phyloP scores from a whole-genome alignment of 2,329 filamentous ascomycete genomes.

The Pseudohalonectria lignicola region DNA sequence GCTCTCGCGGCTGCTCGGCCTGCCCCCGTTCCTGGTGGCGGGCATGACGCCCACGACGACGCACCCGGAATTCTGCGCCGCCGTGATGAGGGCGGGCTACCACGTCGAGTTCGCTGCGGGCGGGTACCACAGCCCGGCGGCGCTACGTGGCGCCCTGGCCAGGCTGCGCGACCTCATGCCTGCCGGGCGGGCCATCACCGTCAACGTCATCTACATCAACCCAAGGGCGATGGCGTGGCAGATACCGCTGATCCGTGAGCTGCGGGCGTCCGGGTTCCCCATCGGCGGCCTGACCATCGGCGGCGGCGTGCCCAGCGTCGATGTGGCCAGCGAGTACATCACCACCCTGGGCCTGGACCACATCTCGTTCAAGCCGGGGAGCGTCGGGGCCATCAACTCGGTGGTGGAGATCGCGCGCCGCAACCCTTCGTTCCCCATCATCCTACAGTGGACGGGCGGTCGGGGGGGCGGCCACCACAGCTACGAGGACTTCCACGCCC shows the following conservation, averaged over 20 bases:
- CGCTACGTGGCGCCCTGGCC: conserved; percentile 69
- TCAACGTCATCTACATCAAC: conserved; percentile 88
- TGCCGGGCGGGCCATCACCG: conserved; percentile 73
- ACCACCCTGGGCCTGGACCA: conserved; percentile 86
- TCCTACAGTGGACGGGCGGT: conserved; percentile 91
- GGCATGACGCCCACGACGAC: conserved; percentile 91
- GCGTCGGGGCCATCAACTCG: conserved; percentile 73
- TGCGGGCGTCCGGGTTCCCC: conserved; percentile 67
- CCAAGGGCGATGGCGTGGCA: conserved; percentile 87
- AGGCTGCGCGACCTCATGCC: conserved; percentile 81
- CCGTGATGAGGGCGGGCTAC: conserved; percentile 88
- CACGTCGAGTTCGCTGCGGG: conserved; percentile 84
- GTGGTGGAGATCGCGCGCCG: conserved; percentile 89
- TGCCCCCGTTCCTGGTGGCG: conserved; percentile 80
- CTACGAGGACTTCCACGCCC: conserved; percentile 89
- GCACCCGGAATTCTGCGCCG: conserved; percentile 81
- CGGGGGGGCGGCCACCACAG: conserved; percentile 91
- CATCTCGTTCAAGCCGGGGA: conserved; percentile 90
- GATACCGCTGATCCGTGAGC: conserved; percentile 69
- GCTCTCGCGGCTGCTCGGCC: conserved; percentile 58
- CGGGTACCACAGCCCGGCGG: conserved; percentile 75
- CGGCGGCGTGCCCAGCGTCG: conserved; percentile 88
- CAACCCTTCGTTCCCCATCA: conserved; percentile 80
- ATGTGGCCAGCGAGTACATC: conserved; percentile 89
- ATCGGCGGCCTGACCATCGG: conserved; percentile 90